A percentile compares a stretch with the other conserved stretches of the same genome.
phyloP scores from a whole-genome alignment of 257 asterid species.

The Lavandula angustifolia region DNA sequence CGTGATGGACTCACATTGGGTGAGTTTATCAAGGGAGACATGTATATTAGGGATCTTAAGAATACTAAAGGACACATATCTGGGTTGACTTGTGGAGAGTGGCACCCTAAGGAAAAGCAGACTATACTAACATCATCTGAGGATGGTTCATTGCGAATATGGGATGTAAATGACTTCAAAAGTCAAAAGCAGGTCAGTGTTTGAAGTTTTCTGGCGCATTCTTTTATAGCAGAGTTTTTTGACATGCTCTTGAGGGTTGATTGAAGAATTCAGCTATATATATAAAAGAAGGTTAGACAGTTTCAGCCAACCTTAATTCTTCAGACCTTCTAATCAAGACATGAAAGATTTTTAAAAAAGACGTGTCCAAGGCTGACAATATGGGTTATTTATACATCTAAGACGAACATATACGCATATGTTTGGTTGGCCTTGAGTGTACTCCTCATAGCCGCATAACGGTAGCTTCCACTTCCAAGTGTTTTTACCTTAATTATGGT shows the following conservation, averaged over 20 bases:
- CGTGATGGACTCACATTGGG: slow-evolving; percentile 96
- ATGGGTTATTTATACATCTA: not conserved
- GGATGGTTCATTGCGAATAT: slow-evolving; percentile 90
- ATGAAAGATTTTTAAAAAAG: not conserved
- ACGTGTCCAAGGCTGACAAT: not conserved
- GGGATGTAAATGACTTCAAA: slow-evolving; percentile 93
- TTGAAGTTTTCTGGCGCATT: slow-evolving; percentile 16
- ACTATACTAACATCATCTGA: slow-evolving; percentile 90
- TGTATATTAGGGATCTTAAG: slow-evolving; percentile 97
- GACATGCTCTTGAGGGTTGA: slow-evolving; percentile 17
- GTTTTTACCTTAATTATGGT: not conserved
- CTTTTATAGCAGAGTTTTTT: not conserved
- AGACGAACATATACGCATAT: not conserved
- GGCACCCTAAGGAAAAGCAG: slow-evolving; percentile 91
- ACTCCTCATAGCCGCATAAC: slow-evolving; percentile 1
- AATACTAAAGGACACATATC: slow-evolving; percentile 95
- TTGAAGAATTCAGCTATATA: slow-evolving; percentile 12
- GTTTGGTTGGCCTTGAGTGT: slow-evolving; percentile 1
- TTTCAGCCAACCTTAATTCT: slow-evolving; percentile 12
- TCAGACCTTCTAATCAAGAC: slow-evolving; percentile 3
- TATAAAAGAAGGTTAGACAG: not conserved
- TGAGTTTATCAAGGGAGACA: slow-evolving; percentile 92
- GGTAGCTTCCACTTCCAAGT: not conserved
- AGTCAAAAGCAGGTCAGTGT: slow-evolving; percentile 90
- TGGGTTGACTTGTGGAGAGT: slow-evolving; percentile 96